Evolutionary conservation across 345 rosid genomes (phyloP), one percentile per base, ranked within the genome.

Genomic region (Isatis tinctoria): DNA sequence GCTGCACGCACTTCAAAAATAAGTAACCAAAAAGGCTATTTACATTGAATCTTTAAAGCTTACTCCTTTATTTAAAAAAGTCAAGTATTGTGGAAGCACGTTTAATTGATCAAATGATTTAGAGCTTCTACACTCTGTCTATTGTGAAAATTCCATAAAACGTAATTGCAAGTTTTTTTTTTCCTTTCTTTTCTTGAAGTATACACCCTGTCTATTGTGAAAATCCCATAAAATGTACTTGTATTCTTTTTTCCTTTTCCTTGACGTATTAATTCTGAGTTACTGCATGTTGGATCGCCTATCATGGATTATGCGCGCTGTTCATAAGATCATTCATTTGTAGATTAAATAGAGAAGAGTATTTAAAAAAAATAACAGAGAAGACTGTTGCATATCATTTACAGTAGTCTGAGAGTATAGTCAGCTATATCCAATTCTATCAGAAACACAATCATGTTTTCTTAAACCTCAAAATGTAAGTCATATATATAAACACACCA

Each of bases 1-100:
- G 47, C 54, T 20, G 44, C 78, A 30, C 32, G 39, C 13, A 73
- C 48, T 44, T 44, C 27, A 48, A 74, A 67, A 67, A 26, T 53
- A 48, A 30, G 64, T 33, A 54, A 18, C 18, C 52, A 58, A 54
- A 26, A 40, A 28, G 7, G 18, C 60, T 28, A 14, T 6, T 14
- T 53, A 27, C 36, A 27, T 53, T 27, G 35, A 14, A 51, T 24
- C 32, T 24, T 51, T 11, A 54, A 54, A 56, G 17, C 58, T 22
- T n/a, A 43, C 6, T 52, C 37, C 12, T 51, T 10, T 30, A 2
- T 4, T 22, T 22, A 8, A 16, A 3, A 36, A 10, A 52, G 1
- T 13, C 0, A 39, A 41, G 22, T 20, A 53, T 30, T 54, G 18
- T 24, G 24, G 52, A 62, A 72, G 35, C 43, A 62, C 24, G 17